Evolutionary conservation across 2,329 filamentous ascomycete genomes (phyloP).

Genomic region (Dactylellina leptospora): DNA sequence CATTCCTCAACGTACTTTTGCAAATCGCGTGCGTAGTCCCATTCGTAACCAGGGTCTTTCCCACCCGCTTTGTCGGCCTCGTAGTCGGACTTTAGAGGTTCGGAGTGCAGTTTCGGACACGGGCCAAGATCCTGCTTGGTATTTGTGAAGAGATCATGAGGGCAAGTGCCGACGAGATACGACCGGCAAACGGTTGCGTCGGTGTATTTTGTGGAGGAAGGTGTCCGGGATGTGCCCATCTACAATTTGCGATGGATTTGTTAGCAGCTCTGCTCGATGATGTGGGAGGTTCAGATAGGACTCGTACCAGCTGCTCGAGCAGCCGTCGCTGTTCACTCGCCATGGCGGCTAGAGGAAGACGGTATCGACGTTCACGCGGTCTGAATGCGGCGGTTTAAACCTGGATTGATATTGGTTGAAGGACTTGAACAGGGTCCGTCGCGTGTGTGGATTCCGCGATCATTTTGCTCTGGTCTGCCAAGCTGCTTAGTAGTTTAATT

Average conservation of each 20-base stretch:
- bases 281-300: neutral
- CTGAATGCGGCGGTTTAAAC: too few relatives aligned
- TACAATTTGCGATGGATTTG: constrained; percentile 7
- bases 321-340: constrained; percentile 86
- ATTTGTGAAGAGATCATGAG: constrained; percentile 99
- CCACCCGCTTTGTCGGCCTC: constrained; percentile 62
- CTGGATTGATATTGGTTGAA: too few relatives aligned
- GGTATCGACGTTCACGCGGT: too few relatives aligned
- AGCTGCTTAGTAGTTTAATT: too few relatives aligned
- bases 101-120: constrained; percentile 87
- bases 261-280: neutral
- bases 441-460: neutral
- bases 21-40: constrained; percentile 95
- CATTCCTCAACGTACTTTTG: constrained; percentile 97
- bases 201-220: constrained; percentile 73
- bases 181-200: constrained; percentile 95
- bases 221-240: constrained; percentile 75
- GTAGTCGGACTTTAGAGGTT: constrained; percentile 88
- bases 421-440: too few relatives aligned
- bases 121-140: constrained; percentile 96
- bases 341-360: too few relatives aligned
- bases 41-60: constrained; percentile 80
- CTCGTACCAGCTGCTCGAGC: constrained; percentile 80
- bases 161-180: constrained; percentile 91
- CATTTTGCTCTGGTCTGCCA: neutral